These are phyloP conservation scores for Glarea lozoyensis DNA, from an alignment of 495 filamentous ascomycete species.

Conservation along the genomic window DNA sequence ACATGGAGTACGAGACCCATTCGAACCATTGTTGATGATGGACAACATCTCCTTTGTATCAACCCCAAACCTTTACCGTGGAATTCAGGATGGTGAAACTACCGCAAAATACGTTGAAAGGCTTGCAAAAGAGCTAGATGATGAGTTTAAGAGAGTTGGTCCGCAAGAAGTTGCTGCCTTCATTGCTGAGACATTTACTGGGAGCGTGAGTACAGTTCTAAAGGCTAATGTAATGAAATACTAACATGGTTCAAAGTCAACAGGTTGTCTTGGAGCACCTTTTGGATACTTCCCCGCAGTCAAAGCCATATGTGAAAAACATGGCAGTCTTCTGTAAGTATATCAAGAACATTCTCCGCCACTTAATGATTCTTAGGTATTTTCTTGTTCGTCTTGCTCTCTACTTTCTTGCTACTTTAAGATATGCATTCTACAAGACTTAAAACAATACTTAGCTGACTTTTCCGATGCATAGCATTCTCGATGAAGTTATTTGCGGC, in stretches of 20 bases:
- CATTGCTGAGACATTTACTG: conserved; percentile 56
- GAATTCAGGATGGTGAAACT: conserved; percentile 25
- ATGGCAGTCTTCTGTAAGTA: conserved; percentile 59
- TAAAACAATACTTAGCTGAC: too few species aligned
- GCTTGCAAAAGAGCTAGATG: conserved; percentile 54
- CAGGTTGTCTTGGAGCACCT: conserved; percentile 51
- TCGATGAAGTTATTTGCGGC: conserved; percentile 73
- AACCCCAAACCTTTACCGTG: background rate
- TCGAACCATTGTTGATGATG: background rate
- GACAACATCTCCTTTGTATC: conserved; percentile 20
- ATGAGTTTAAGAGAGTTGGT: conserved; percentile 59
- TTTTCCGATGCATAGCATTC: too few species aligned
- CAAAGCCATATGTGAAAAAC: conserved; percentile 47
- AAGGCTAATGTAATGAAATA: conserved; percentile 9
- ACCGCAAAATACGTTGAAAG: conserved; percentile 38
- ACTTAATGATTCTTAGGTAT: too few species aligned
- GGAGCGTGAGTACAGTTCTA: conserved; percentile 21
- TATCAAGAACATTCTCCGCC: too few species aligned
- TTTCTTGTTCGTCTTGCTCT: too few species aligned
- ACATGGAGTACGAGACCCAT: conserved; percentile 13
- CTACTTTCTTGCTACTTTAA: too few species aligned
- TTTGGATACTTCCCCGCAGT: conserved; percentile 55
- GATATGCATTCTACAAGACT: too few species aligned
- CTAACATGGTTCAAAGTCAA: conserved; percentile 18
- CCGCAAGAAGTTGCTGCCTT: conserved; percentile 64